Evolutionary conservation across 352 stramenopile species (phyloP).

Genomic region (Globisporangium lucens): DNA sequence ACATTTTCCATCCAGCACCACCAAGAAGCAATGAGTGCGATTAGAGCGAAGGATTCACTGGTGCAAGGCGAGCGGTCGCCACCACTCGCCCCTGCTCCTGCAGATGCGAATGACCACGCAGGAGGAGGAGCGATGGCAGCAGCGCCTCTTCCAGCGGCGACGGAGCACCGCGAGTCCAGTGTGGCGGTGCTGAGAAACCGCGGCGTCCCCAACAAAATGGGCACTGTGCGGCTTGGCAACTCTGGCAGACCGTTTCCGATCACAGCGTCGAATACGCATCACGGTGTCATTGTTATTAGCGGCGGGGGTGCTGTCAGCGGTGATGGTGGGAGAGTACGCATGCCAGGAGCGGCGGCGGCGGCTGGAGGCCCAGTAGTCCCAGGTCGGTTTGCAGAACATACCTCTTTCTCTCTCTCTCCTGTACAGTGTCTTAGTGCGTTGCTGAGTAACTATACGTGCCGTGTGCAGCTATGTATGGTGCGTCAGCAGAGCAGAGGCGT

Average conservation of each 20-base stretch:
- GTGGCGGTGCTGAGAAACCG: constrained; percentile 25
- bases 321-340: background rate
- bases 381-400: background rate
- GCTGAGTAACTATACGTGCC: background rate
- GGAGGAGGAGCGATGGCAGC: constrained; percentile 4
- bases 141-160: constrained; percentile 10
- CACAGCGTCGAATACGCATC: background rate
- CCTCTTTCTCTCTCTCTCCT: background rate
- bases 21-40: too few relatives aligned
- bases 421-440: background rate
- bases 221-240: constrained; percentile 43
- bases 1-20: too few relatives aligned
- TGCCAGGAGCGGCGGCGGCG: background rate
- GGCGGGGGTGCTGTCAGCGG: too few relatives aligned
- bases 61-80: too few relatives aligned
- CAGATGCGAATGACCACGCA: background rate
- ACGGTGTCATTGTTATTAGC: background rate
- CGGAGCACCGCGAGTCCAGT: background rate
- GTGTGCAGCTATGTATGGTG: background rate
- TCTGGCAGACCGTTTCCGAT: constrained; percentile 42
- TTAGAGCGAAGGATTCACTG: background rate
- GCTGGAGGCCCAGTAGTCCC: background rate
- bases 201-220: constrained; percentile 40
- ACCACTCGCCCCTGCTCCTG: too few relatives aligned
- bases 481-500: background rate